phyloP scores from a whole-genome alignment of 352 stramenopile genomes.

The Globisporangium barbulae region DNA sequence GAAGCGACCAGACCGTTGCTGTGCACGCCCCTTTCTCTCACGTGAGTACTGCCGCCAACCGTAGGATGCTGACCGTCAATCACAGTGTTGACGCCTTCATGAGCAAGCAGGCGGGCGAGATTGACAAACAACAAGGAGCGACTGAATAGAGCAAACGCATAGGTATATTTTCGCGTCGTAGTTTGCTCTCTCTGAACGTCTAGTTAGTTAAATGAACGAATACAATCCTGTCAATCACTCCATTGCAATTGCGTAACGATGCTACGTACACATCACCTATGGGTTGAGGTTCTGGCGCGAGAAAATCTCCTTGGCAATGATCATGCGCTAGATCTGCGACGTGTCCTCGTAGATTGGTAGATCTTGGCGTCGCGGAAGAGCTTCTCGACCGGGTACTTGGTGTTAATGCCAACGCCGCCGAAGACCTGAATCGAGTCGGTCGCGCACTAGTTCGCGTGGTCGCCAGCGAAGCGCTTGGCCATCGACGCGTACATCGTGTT shows the following conservation, averaged over 20 bases:
- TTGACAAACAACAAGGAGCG: too few species aligned
- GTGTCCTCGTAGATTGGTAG: constrained; percentile 93
- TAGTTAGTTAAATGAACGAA: constrained; percentile 5
- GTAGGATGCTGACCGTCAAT: too few species aligned
- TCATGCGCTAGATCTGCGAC: constrained; percentile 90
- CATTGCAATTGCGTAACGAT: not conserved
- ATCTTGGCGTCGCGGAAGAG: constrained; percentile 91
- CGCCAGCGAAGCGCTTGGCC: constrained; percentile 88
- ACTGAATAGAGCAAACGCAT: not conserved
- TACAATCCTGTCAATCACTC: not conserved
- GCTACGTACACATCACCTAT: constrained; percentile 21
- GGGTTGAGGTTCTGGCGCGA: constrained; percentile 63
- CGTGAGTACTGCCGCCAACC: too few species aligned
- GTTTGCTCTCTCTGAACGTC: not conserved
- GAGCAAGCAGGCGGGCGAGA: too few species aligned
- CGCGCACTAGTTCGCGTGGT: constrained; percentile 85
- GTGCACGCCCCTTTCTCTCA: too few species aligned
- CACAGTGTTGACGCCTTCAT: too few species aligned
- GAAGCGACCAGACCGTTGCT: too few species aligned
- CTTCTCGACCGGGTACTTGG: constrained; percentile 92
- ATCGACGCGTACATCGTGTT: constrained; percentile 91
- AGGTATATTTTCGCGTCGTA: not conserved
- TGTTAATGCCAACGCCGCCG: constrained; percentile 89
- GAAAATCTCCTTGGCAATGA: constrained; percentile 89
- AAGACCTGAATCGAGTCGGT: constrained; percentile 91